Conservation (phyloP, 2,329 filamentous ascomycete genomes). For the Aureobasidium pullulans region DNA sequence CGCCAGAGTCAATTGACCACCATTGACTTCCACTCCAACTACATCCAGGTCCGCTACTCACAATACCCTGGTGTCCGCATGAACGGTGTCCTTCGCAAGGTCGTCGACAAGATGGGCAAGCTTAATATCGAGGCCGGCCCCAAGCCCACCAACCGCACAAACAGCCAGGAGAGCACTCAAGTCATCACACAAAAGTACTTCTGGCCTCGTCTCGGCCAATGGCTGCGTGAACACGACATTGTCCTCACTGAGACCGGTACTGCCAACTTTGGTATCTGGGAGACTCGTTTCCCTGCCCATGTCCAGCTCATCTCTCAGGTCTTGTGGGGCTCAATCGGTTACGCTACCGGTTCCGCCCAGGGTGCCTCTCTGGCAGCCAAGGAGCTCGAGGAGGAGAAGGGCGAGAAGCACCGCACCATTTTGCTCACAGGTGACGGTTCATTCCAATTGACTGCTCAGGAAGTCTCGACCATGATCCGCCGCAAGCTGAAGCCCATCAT, state of each 20-base stretch:
- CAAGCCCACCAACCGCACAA: slow-evolving; percentile 22
- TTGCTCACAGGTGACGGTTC: slow-evolving; percentile 83
- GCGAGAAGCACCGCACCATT: slow-evolving; percentile 40
- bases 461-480: slow-evolving; percentile 55
- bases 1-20: slow-evolving; percentile 19
- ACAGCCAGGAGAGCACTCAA: neutral
- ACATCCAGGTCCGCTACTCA: slow-evolving; percentile 49
- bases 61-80: slow-evolving; percentile 64
- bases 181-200: slow-evolving; percentile 20
- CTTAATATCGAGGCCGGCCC: slow-evolving; percentile 47
- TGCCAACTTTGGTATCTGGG: slow-evolving; percentile 44
- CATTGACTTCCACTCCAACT: slow-evolving; percentile 46
- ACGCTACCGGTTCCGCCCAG: slow-evolving; percentile 21
- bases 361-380: slow-evolving; percentile 21
- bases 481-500: slow-evolving; percentile 30
- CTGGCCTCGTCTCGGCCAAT: slow-evolving; percentile 18
- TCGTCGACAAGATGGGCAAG: slow-evolving; percentile 55
- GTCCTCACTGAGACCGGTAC: slow-evolving; percentile 25
- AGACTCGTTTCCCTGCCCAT: slow-evolving; percentile 42
- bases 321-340: slow-evolving; percentile 26
- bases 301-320: slow-evolving; percentile 53
- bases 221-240: slow-evolving; percentile 20
- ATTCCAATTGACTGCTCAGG: slow-evolving; percentile 64
- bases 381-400: slow-evolving; percentile 25
- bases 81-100: slow-evolving; percentile 60